Evolutionary conservation across 2,329 filamentous ascomycete genomes (phyloP).

Genomic region (Eutypa lata): DNA sequence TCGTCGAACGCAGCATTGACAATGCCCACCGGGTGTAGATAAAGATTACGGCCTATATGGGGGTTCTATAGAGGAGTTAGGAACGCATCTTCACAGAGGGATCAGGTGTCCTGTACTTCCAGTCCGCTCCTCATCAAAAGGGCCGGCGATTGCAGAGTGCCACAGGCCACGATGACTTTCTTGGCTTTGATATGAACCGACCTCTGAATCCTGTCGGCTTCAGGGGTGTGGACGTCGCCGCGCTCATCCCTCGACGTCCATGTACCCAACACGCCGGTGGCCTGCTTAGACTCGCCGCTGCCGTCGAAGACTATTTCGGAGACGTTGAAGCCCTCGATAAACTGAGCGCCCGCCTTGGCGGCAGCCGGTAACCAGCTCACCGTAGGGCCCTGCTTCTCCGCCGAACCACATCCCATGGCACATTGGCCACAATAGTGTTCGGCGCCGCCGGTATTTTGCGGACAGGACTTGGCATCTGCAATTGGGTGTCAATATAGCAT

Average conservation of each 20-base stretch:
- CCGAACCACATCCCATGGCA: slow-evolving; percentile 58
- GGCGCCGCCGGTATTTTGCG: slow-evolving; percentile 74
- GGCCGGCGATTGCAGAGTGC: slow-evolving; percentile 73
- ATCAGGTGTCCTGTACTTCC: slow-evolving; percentile 42
- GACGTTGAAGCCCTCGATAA: slow-evolving; percentile 79
- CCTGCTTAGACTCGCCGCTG: slow-evolving; percentile 45
- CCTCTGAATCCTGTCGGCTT: slow-evolving; percentile 47
- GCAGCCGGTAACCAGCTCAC: slow-evolving; percentile 79
- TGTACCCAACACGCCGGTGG: slow-evolving; percentile 67
- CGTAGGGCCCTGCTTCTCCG: slow-evolving; percentile 75
- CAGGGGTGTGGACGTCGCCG: slow-evolving; percentile 52
- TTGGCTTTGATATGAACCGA: slow-evolving; percentile 73
- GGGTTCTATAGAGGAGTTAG: slow-evolving; percentile 50
- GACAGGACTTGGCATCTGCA: slow-evolving; percentile 56
- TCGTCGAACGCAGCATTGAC: slow-evolving; percentile 64
- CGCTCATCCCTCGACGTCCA: slow-evolving; percentile 71
- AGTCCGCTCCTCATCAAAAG: slow-evolving; percentile 76
- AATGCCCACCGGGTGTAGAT: slow-evolving; percentile 71
- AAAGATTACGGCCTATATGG: slow-evolving; percentile 77
- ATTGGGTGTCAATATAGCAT: too few species aligned
- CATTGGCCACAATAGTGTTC: slow-evolving; percentile 73
- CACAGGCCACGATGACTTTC: slow-evolving; percentile 75
- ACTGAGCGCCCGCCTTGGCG: slow-evolving; percentile 70
- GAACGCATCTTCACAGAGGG: neutral
- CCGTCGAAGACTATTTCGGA: slow-evolving; percentile 67